Evolutionary conservation across 148 eudicot genomes (phyloP).

Genomic region (Camellia granthamiana): DNA sequence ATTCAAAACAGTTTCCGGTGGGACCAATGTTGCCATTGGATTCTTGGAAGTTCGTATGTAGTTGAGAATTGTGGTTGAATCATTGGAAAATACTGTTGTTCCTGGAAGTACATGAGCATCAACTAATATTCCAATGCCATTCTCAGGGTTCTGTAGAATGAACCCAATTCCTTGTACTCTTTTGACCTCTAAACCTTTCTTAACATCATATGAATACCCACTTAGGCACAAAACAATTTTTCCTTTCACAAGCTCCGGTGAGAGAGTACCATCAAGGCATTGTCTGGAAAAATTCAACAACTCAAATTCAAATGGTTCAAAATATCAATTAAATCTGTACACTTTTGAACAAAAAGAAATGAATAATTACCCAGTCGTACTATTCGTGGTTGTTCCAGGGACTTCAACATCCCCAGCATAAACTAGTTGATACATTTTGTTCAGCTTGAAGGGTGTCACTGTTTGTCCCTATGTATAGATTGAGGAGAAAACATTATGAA

Average conservation of each 20-base stretch:
- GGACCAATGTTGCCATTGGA: conserved; percentile 9
- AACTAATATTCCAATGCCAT: conserved; percentile 4
- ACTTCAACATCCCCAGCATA: conserved; percentile 19
- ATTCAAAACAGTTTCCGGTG: neutral
- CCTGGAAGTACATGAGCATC: conserved; percentile 20
- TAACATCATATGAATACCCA: neutral
- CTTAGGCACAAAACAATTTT: conserved; percentile 16
- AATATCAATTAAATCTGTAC: neutral
- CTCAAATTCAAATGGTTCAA: neutral
- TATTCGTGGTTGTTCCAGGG: neutral
- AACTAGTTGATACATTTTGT: neutral
- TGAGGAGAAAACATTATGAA: neutral
- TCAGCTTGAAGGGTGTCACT: conserved; percentile 1
- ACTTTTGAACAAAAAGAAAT: neutral
- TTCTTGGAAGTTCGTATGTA: neutral
- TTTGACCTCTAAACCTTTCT: conserved; percentile 11
- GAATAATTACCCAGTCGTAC: neutral
- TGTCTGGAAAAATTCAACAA: neutral
- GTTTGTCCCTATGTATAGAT: conserved; percentile 13
- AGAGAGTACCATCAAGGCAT: conserved; percentile 12
- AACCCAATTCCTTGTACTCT: conserved; percentile 15
- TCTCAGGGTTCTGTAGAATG: neutral
- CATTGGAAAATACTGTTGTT: conserved; percentile 5
- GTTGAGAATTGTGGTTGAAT: neutral
- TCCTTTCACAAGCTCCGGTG: neutral